phyloP scores from a whole-genome alignment of 768 basidiomycete genomes.

The Leccinum boreale region DNA sequence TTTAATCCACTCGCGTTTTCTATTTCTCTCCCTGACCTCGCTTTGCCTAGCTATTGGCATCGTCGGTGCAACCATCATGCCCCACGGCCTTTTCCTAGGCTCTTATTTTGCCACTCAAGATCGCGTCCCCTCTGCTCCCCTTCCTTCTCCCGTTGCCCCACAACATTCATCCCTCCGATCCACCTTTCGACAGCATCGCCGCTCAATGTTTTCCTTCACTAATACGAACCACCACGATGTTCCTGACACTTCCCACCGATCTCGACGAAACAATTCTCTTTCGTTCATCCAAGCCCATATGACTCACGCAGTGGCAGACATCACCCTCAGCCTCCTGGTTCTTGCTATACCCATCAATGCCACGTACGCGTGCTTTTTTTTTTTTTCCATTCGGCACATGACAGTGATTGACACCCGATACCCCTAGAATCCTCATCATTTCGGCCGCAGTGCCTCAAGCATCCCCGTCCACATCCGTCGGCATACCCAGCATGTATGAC shows the following conservation, averaged over 20 bases:
- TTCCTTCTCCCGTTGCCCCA: slow-evolving; percentile 7
- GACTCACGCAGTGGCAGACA: slow-evolving; percentile 44
- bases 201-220: slow-evolving; percentile 5
- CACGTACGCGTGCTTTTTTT: slow-evolving; percentile 20
- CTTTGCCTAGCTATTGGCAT: slow-evolving; percentile 35
- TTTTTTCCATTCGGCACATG: neutral
- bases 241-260: slow-evolving; percentile 11
- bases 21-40: slow-evolving; percentile 17
- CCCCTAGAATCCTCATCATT: slow-evolving; percentile 36
- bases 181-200: neutral
- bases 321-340: slow-evolving; percentile 39
- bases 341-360: slow-evolving; percentile 50
- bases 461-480: slow-evolving; percentile 24
- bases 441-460: slow-evolving; percentile 21
- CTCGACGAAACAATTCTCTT: slow-evolving; percentile 32
- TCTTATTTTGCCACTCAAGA: slow-evolving; percentile 9
- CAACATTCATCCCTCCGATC: neutral
- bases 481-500: slow-evolving; percentile 41
- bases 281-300: slow-evolving; percentile 40
- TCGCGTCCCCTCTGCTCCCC: slow-evolving; percentile 34
- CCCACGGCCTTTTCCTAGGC: slow-evolving; percentile 56
- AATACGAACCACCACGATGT: slow-evolving; percentile 1
- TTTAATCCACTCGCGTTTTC: slow-evolving; percentile 2
- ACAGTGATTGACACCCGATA: neutral
- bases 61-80: slow-evolving; percentile 56